Evolutionary conservation across 1,139 yeast species (phyloP), one percentile per base, ranked within the genome.

Genomic region (Ogataea hybrid): DNA sequence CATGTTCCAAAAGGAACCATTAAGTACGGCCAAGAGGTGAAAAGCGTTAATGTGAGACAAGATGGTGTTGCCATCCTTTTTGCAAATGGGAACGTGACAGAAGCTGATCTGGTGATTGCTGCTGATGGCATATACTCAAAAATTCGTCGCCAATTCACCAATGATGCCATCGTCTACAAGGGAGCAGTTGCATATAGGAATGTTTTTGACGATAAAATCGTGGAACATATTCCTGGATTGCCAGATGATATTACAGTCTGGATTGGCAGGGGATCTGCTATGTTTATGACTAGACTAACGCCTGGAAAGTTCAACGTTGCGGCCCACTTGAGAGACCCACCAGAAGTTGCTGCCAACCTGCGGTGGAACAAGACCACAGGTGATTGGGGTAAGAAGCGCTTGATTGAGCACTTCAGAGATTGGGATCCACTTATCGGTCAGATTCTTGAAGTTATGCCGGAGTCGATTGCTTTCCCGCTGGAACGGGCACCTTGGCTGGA

Each of bases 281-380:
- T 50, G 31, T 50, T 43, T 35, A 37, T 50, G 40, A 44, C 52
- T 7, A 41, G 42, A 25, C 25, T 50, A 6, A 46, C 44, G 6
- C 49, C 51, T n/a, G 44, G 42, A 2, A 38, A 45, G 35, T 50
- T 48, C 38, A 50, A 50, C 16, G 43, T 50, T 25, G 53, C 50
- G 17, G 53, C 50, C 16, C 42, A 32, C 14, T 28, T 28, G 30
- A n/a, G 16, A 6, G 30, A 28, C 6, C 30, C 30, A 7, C 30
- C 30, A 6, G 30, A 28, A 9, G 30, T 28, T 6, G 30, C 30
- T 12, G 15, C 30, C 16, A 28, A 28, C 15, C 30, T 28, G 10
- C n/a, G 14, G 17, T 28, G 30, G 30, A 15, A 28, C 30, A 28
- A 15, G 10, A 14, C 37, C 6, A 46, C 49, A 11, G 50, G 49